Evolutionary conservation across 257 asterid genomes (phyloP), one percentile per base, ranked within the genome.

Genomic region (Cordia subcordata): DNA sequence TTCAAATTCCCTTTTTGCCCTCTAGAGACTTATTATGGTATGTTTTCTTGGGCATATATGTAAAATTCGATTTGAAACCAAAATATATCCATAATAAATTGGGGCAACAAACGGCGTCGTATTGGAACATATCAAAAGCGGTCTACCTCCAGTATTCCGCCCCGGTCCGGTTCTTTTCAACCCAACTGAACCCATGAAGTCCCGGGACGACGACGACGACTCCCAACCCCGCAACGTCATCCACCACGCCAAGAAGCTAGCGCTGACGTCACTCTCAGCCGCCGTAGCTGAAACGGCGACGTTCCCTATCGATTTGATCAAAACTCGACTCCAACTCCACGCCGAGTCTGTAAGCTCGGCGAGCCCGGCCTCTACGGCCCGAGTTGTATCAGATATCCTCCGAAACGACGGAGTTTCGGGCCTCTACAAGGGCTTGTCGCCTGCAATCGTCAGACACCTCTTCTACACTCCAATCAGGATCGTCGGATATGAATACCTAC

Each of bases 281-380:
- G 77, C 79, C 79, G 79, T 62, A 57, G 94, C 95, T 8, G 96
- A 90, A 67, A 83, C 95, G 50, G 66, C 95, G 53, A 90, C 97
- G 40, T 90, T 90, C 32, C 97, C 97, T 1, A 75, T 90, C 27
- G 97, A 90, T 72, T 72, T 87, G n/a, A 68, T 85, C 27, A 90
- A 90, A 66, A 87, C 95, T 38, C 84, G 82, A 55, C 88, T 90
- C 68, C 97, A 90, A 72, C 93, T 90, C 35, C 88, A 79, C 72
- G 90, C 90, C 8, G 88, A 78, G 75, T 79, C 89, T 27, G 65
- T 33, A 23, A 63, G 62, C 51, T 62, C 78, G 2, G 68, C 38
- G 42, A 72, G 71, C 60, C 73, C 77, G 19, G 74, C 73, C 23
- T 74, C 86, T 33, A 77, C 85, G 40, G 53, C 69, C 68, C 74